Percentiles rank a stretch among this genome's conserved stretches.
Conservation (phyloP, 345 rosid genomes). For the Viola odorata region DNA sequence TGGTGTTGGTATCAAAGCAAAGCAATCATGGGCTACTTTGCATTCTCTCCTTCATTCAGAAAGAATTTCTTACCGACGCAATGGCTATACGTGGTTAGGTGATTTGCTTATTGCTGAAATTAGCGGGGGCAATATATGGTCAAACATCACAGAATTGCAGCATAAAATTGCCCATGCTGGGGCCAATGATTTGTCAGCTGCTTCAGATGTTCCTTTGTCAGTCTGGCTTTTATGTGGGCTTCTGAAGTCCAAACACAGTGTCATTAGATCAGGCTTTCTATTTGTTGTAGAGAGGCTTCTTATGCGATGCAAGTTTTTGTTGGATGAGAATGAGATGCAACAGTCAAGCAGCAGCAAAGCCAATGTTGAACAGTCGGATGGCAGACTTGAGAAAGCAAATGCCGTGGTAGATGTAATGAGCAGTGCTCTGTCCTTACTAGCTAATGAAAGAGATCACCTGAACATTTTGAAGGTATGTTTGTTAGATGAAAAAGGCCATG, state of each 20-base stretch:
- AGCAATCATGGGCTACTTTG: slow-evolving; percentile 76
- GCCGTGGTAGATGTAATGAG: slow-evolving; percentile 93
- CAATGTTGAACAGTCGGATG: slow-evolving; percentile 37
- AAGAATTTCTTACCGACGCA: slow-evolving; percentile 67
- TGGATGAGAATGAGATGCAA: slow-evolving; percentile 84
- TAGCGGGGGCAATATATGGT: slow-evolving; percentile 65
- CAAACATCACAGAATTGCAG: slow-evolving; percentile 63
- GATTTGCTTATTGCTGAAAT: slow-evolving; percentile 93
- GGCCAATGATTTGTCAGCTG: slow-evolving; percentile 46
- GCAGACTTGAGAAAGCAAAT: slow-evolving; percentile 86
- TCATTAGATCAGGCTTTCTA: slow-evolving; percentile 83
- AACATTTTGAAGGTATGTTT: slow-evolving; percentile 87
- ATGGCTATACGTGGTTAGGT: slow-evolving; percentile 92
- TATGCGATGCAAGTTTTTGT: slow-evolving; percentile 82
- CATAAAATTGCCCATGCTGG: slow-evolving; percentile 68
- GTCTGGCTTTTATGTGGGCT: slow-evolving; percentile 87
- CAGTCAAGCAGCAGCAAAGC: slow-evolving; percentile 36
- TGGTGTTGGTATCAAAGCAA: slow-evolving; percentile 46
- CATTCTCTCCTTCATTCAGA: slow-evolving; percentile 97
- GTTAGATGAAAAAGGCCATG: slow-evolving; percentile 1
- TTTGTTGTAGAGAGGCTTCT: slow-evolving; percentile 92
- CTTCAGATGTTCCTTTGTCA: slow-evolving; percentile 76
- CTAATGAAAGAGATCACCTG: slow-evolving; percentile 82
- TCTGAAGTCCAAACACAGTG: slow-evolving; percentile 71
- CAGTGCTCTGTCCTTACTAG: slow-evolving; percentile 77